Evolutionary conservation across 2,329 filamentous ascomycete species (phyloP), one percentile per base, ranked within the genome.

Genomic region (Pestalotiopsis sp.): DNA sequence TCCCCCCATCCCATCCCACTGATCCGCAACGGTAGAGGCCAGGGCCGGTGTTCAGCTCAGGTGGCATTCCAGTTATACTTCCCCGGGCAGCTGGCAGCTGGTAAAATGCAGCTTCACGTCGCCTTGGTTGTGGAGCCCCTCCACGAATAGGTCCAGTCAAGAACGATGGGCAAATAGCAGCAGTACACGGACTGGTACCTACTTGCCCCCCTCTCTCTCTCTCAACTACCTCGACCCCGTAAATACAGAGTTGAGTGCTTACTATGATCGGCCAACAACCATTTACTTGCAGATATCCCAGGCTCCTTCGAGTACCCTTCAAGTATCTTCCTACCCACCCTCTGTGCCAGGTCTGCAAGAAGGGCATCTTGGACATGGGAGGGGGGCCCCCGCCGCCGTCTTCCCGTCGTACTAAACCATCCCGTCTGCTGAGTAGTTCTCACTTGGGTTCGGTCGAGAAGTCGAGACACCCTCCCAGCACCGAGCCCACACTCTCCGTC

Each of bases 401-500:
- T 62, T 36, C 27, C 59, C 59, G 59, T 62, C 59, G 59, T 62
- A 62, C 59, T 62, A 62, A 62, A 62, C 59, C 59, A 62, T 52
- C 31, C 25, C 38, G 38, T 39, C 41, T 64, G 61, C 61, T 64
- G 38, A 64, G 61, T 64, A 64, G 61, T 64, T 25, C 61, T 31
- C 61, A 39, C 31, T 62, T 62, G 59, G 27, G 27, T 20, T 62
- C 36, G 31, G 59, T 36, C 59, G 59, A 39, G 27, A 52, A 52
- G 45, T 52, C 45, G n/a, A 52, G 45, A 52, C 45, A 36, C 31
- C 27, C 59, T 36, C 59, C 57, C 27, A 39, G 13, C 27, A 39
- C n/a, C 59, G 31, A 62, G 36, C 36, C 59, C 59, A 20, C 59
- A 62, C 12, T 52, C 45, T 62, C 59, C 59, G 61, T 64, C 61